Base-by-base conservation (phyloP, 2,329 filamentous ascomycete species). In the Paramyrothecium sp. region DNA sequence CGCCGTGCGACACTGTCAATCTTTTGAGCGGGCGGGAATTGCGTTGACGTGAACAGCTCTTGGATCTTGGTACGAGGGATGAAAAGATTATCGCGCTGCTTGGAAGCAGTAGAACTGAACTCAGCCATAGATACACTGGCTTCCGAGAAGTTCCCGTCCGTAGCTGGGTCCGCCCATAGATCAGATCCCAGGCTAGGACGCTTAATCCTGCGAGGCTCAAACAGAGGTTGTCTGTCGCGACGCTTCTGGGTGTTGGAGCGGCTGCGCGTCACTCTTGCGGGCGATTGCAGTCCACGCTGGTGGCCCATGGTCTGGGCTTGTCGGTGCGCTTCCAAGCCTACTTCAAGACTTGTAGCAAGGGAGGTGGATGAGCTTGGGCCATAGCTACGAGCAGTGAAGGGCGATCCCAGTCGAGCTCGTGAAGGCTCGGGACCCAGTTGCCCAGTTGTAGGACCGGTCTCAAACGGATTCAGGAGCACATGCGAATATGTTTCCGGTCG, bases 351-450 rank as follows among this genome's bases (percentile, higher is more conserved):
- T 8, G 75, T 75, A 3, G 73, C 73, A 7, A 84, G 69, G 0
- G 78, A 76, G 19, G 71, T 75, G 3, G 84, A 85, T 13, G 84
- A 84, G 69, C 82, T 87, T 1, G 84, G 85, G 0, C 85, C 85
- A 61, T 88, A 88, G 62, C 84, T 88, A 59, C 76, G 81, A 33
- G 83, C 78, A 20, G 76, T 72, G 58, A 87, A 86, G 0, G 84
- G 83, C 3, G 84, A 85, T 2, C 78, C 81, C 3, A 85, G 75
- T 3, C 78, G 76, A 12, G 69, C 67, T 50, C 70, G 63, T 51
- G 63, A 65, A 2, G 63, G 64, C 55, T 62, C 65, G 22, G 64
- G 62, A 30, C 63, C 64, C 57, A 63, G 47, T 51, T 51, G 21
- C 54, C 53, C 17, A 51, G 50, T n/a, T 50, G 53, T 12, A 46